Evolutionary conservation across 2,329 filamentous ascomycete species (phyloP), one percentile per base, ranked within the genome.

Genomic region (Beauveria caledonica): DNA sequence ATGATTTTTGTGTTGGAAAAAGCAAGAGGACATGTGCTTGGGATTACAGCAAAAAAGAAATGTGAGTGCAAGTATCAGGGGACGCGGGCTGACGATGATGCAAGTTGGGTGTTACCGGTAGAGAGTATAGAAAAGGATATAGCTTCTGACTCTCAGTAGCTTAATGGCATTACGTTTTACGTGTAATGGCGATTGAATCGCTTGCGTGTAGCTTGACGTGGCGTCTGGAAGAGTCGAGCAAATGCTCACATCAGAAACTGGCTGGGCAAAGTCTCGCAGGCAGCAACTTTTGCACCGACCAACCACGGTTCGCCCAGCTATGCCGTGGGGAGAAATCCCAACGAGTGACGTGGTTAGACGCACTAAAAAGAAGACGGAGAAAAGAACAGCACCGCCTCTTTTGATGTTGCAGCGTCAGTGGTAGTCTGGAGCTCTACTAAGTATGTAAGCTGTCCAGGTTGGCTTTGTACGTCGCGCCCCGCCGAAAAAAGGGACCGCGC

Each of bases 141-240:
- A 36, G 56, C 48, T 52, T 59, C 56, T 52, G 55, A 42, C 33
- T 50, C 45, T 33, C 56, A 44, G 56, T 59, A 59, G 56, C 48
- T 59, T 52, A 52, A 59, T 52, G 56, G 55, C 48, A 59, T 59
- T 23, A 52, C 39, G 56, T 44, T 50, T 58, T 49, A 19, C 55
- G 21, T 58, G 42, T 11, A 19, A 44, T 17, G 9, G 9, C 15
- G 17, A 21, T 10, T 42, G 15, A 53, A 13, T 4, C 2, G 5
- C 2, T 8, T 44, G 36, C 6, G 8, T 44, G 36, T 25, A 19
- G 15, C 21, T 5, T n/a, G 21, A 40, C 8, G 33, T 52, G 51
- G 51, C 36, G 21, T 42, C 15, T 40, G 19, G 13, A 21, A 39
- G 33, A 29, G 33, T 33, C 27, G n/a, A 8, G 29, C n/a, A 17